Conservation (phyloP, 257 asterid species). For the Eustoma russellianum region DNA sequence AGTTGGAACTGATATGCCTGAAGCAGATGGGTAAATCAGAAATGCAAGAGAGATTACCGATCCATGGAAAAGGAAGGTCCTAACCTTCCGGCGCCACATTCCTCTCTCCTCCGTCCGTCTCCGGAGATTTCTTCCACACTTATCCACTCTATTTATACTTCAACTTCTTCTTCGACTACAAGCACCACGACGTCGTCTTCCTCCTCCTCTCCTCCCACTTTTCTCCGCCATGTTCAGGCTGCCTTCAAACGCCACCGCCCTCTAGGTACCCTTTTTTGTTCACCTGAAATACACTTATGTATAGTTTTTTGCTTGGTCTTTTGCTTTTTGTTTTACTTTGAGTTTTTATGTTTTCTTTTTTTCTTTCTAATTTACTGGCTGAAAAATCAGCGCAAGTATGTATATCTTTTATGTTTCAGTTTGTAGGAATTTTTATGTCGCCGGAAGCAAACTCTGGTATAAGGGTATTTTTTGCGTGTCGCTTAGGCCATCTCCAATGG, state of each 20-base stretch:
- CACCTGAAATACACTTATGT: not conserved
- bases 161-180: conserved; percentile 24
- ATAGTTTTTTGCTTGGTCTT: too few relatives aligned
- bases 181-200: conserved; percentile 49
- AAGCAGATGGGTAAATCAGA: conserved; percentile 1
- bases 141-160: conserved; percentile 21
- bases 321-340: too few relatives aligned
- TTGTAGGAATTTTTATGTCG: too few relatives aligned
- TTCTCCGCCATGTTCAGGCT: conserved; percentile 66
- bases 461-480: too few relatives aligned
- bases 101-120: conserved; percentile 44
- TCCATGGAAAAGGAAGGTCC: conserved; percentile 84
- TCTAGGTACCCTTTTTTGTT: conserved; percentile 28
- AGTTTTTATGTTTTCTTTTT: too few relatives aligned
- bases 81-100: conserved; percentile 56
- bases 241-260: conserved; percentile 83
- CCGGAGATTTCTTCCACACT: conserved; percentile 33
- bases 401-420: too few relatives aligned
- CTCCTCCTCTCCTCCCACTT: conserved; percentile 55
- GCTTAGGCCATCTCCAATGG: too few relatives aligned
- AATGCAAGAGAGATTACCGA: conserved; percentile 21
- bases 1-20: too few relatives aligned
- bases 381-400: too few relatives aligned
- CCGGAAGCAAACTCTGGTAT: too few relatives aligned
- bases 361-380: too few relatives aligned